A percentile compares a stretch with the other conserved stretches of the same genome.
phyloP scores from a whole-genome alignment of 2,329 filamentous ascomycete species.

The Basipetospora chlamydospora region DNA sequence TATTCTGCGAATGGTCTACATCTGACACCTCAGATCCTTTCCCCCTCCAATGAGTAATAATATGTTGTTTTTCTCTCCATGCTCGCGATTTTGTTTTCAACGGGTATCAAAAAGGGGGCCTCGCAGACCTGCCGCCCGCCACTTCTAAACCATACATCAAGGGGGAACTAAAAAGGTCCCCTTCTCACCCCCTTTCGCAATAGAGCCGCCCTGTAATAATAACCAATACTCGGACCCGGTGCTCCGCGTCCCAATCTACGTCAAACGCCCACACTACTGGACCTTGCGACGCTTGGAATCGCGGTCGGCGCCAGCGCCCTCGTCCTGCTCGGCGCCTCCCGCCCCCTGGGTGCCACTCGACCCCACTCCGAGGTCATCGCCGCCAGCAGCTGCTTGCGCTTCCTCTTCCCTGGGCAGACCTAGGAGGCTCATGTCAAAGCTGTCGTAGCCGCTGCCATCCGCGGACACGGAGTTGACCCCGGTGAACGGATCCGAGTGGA shows the following conservation, averaged over 20 bases:
- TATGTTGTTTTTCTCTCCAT: not conserved
- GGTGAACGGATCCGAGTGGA: slow-evolving; percentile 23
- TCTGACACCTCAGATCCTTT: too few relatives aligned
- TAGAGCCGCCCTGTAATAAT: not conserved
- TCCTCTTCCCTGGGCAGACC: not conserved
- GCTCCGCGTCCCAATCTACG: too few relatives aligned
- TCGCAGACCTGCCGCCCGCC: not conserved
- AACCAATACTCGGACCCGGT: not conserved
- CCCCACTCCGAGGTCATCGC: slow-evolving; percentile 7
- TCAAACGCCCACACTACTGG: slow-evolving; percentile 2
- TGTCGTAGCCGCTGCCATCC: too few relatives aligned
- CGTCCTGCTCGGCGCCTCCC: slow-evolving; percentile 10
- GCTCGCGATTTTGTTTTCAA: not conserved
- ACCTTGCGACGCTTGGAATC: slow-evolving; percentile 4
- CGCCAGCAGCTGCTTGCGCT: slow-evolving; percentile 3
- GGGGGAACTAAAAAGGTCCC: too few relatives aligned
- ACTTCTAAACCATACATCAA: too few relatives aligned
- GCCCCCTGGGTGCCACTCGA: too few relatives aligned
- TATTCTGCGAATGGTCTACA: too few relatives aligned
- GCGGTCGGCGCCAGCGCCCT: slow-evolving; percentile 28
- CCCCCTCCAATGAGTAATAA: too few relatives aligned
- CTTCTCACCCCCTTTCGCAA: not conserved
- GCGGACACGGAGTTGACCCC: slow-evolving; percentile 20
- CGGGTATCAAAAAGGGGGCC: slow-evolving; percentile 5
- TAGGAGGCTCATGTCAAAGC: slow-evolving; percentile 26